phyloP scores from a whole-genome alignment of 257 asterid genomes.

The Verbascum thapsus region DNA sequence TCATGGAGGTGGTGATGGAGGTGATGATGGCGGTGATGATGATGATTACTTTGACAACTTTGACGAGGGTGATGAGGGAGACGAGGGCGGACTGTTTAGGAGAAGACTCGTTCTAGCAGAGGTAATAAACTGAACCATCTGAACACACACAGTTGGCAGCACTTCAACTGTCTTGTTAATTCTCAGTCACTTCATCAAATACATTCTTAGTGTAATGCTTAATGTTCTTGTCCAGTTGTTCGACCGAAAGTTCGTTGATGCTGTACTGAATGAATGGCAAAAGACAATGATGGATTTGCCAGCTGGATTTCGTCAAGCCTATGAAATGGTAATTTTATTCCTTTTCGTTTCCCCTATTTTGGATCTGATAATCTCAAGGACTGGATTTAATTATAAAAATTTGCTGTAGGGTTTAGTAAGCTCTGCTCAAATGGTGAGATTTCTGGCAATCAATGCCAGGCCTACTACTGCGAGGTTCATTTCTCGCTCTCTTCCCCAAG shows the following conservation, averaged over 20 bases:
- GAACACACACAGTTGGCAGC: not conserved
- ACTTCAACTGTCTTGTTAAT: not conserved
- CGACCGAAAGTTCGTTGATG: conserved; percentile 69
- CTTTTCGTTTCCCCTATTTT: not conserved
- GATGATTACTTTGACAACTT: conserved; percentile 70
- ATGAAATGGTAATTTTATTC: conserved; percentile 54
- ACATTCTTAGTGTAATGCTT: not conserved
- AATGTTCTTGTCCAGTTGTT: conserved; percentile 44
- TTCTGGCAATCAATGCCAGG: conserved; percentile 61
- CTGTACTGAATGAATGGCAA: conserved; percentile 72
- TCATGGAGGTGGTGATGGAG: conserved; percentile 71
- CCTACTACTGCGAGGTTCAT: conserved; percentile 59
- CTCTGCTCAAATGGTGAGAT: conserved; percentile 66
- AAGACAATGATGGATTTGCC: conserved; percentile 72
- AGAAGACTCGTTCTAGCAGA: conserved; percentile 55
- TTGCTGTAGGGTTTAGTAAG: conserved; percentile 62
- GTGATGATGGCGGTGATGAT: conserved; percentile 69
- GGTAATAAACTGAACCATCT: conserved; percentile 35
- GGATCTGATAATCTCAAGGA: conserved; percentile 15
- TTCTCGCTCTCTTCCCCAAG: conserved; percentile 62
- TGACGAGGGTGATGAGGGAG: conserved; percentile 73
- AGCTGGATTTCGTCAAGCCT: conserved; percentile 71
- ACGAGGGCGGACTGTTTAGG: conserved; percentile 66
- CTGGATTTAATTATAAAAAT: conserved; percentile 22
- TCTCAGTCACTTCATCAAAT: not conserved